Conservation (phyloP, 495 filamentous ascomycete species). For the Cladorrhinum samala region DNA sequence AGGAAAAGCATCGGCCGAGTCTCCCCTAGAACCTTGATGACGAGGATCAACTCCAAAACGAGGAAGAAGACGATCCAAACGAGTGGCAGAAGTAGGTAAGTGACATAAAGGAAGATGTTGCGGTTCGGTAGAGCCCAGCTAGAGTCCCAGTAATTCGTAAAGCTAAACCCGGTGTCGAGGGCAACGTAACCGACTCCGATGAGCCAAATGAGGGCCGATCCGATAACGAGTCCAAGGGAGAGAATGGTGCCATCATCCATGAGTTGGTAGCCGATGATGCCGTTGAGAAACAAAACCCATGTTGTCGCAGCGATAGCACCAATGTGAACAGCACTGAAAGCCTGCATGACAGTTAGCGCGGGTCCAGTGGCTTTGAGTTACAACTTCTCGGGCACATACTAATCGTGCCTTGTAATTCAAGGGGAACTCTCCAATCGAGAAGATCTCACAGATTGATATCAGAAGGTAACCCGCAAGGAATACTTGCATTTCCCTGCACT, state of each 20-base stretch:
- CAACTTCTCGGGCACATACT: constrained; percentile 38
- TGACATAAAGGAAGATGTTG: constrained; percentile 82
- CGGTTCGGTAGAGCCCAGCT: constrained; percentile 54
- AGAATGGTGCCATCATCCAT: constrained; percentile 88
- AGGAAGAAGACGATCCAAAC: constrained; percentile 83
- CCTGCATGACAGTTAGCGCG: constrained; percentile 44
- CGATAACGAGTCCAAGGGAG: constrained; percentile 67
- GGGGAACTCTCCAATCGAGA: constrained; percentile 86
- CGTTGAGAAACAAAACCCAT: constrained; percentile 92
- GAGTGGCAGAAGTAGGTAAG: constrained; percentile 87
- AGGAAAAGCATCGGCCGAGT: constrained; percentile 84
- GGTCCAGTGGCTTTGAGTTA: not conserved
- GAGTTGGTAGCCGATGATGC: constrained; percentile 85
- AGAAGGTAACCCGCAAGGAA: constrained; percentile 85
- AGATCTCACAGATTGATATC: constrained; percentile 91
- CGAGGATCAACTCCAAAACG: constrained; percentile 72
- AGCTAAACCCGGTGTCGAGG: constrained; percentile 84
- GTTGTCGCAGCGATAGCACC: constrained; percentile 79
- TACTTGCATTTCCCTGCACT: constrained; percentile 84
- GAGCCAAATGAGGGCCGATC: constrained; percentile 66
- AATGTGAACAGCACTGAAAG: constrained; percentile 88
- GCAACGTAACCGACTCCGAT: constrained; percentile 93
- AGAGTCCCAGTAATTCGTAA: constrained; percentile 68
- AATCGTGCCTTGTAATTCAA: constrained; percentile 59
- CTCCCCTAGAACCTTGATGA: constrained; percentile 79